Evolutionary conservation across 169 alveolate species (phyloP).

Genomic region (Amoebophrya sp.): DNA sequence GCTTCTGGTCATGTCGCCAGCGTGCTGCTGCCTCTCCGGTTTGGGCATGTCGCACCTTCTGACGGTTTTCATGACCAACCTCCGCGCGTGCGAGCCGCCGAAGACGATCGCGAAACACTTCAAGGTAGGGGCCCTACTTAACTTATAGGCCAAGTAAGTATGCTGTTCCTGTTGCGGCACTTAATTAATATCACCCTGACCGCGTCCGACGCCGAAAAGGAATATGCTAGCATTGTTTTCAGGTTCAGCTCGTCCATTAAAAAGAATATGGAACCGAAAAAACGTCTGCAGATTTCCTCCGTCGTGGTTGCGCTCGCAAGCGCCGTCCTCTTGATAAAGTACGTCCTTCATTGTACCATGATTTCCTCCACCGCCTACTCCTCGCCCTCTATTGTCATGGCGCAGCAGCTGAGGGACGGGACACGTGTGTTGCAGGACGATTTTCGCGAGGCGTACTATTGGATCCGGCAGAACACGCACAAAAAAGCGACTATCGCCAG

Average conservation of each 20-base stretch:
- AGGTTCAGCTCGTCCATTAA: no score
- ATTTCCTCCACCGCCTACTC: constrained; percentile 81
- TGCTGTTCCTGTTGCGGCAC: no score
- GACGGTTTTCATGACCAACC: constrained; percentile 32
- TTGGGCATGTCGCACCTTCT: constrained; percentile 74
- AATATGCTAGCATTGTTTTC: no score
- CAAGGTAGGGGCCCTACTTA: not conserved
- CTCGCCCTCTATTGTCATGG: constrained; percentile 72
- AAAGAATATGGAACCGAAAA: not conserved
- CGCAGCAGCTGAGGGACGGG: constrained; percentile 50
- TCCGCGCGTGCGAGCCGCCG: not conserved
- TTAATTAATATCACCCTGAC: no score
- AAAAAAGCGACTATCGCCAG: constrained; percentile 80
- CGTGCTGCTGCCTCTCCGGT: constrained; percentile 77
- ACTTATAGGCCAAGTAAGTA: no score
- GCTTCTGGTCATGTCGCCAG: constrained; percentile 72
- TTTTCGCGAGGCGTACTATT: constrained; percentile 93
- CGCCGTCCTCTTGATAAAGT: constrained; percentile 6
- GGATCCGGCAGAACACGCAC: constrained; percentile 90
- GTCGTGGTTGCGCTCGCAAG: not conserved
- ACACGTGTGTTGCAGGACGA: constrained; percentile 85
- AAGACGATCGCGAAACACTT: not conserved
- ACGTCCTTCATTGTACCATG: constrained; percentile 73
- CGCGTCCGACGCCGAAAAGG: no score
- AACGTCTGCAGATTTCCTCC: not conserved